phyloP scores from a whole-genome alignment of 2,329 filamentous ascomycete genomes.

The Apiospora pterosperma region DNA sequence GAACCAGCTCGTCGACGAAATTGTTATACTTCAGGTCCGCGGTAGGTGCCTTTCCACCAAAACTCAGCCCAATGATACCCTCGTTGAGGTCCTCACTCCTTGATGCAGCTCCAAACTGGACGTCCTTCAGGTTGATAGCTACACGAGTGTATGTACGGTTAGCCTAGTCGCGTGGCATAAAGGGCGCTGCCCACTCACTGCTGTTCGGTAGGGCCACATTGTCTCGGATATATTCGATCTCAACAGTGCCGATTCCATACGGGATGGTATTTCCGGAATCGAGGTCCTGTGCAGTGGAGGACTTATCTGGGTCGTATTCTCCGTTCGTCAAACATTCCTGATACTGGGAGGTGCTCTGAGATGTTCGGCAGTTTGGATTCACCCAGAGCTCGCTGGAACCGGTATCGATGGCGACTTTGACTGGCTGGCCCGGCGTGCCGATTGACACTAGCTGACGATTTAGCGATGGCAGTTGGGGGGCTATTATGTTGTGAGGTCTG shows the following conservation, averaged over 20 bases:
- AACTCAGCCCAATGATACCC: slow-evolving; percentile 3
- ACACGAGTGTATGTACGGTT: too few species aligned
- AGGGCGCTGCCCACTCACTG: too few species aligned
- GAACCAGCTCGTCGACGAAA: slow-evolving; percentile 47
- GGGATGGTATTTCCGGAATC: slow-evolving; percentile 35
- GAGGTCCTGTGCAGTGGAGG: slow-evolving; percentile 34
- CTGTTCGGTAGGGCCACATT: slow-evolving; percentile 40
- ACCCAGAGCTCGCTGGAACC: slow-evolving; percentile 61
- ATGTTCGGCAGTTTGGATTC: slow-evolving; percentile 54
- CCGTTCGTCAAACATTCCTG: slow-evolving; percentile 44
- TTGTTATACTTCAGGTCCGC: slow-evolving; percentile 38
- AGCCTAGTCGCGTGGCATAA: not conserved
- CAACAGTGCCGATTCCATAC: slow-evolving; percentile 50
- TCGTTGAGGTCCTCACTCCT: slow-evolving; percentile 24
- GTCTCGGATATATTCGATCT: slow-evolving; percentile 47
- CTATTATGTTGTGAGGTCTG: not conserved
- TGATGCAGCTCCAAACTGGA: slow-evolving; percentile 64
- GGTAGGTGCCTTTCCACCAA: not conserved
- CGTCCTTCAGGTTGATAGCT: slow-evolving; percentile 38
- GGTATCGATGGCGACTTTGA: slow-evolving; percentile 55
- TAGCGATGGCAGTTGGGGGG: not conserved
- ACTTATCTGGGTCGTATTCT: slow-evolving; percentile 38
- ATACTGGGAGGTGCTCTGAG: slow-evolving; percentile 35
- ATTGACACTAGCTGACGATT: slow-evolving; percentile 50
- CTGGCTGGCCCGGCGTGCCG: slow-evolving; percentile 50